Base-by-base conservation (phyloP, 306 rosid genomes). In the Lablab purpureus region DNA sequence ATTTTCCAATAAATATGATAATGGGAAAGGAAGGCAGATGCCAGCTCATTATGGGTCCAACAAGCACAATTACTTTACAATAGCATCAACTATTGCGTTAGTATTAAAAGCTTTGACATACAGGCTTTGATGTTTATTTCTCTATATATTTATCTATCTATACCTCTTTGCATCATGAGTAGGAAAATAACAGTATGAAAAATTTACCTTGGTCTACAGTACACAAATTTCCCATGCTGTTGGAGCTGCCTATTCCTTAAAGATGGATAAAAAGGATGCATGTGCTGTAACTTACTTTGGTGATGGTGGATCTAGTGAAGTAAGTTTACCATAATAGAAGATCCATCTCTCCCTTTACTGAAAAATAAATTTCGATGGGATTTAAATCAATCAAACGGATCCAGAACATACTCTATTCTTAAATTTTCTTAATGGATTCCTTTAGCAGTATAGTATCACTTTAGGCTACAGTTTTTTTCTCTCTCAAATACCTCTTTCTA, bases 281-380 rank as follows among this genome's bases (percentile, higher is more conserved):
- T 95, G 99, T 73, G 91, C 85, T 21, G 91, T 93, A 47, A 88
- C 97, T 60, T 95, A 84, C 82, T 68, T 95, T 22, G 99, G 99
- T 52, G 99, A 93, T 76, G 99, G 99, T 32, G 98, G 98, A 84
- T 91, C 99, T 74, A 95, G 99, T 32, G 99, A 95, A 97, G 99
- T 93, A 82, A 40, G 78, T 72, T 80, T 81, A 11, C 68, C 46
- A 30, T 22, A 19, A 66, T 6, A 17, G 22, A 75, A 71, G 69
- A 51, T 40, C 13, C 49, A 50, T 59, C 71, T 54, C 32, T 40
- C 23, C 10, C 46, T 67, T 68, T 54, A 18, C 10, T 22, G 30
- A 6, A n/a, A 52, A 74, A 30, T n/a, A 68, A 67, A 13, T 23
- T 51, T 78, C 22, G 21, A 13, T 59, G 52, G 15, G 15, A 65